Evolutionary conservation across 805 yeast genomes (phyloP).

Genomic region (Candida berthetii): DNA sequence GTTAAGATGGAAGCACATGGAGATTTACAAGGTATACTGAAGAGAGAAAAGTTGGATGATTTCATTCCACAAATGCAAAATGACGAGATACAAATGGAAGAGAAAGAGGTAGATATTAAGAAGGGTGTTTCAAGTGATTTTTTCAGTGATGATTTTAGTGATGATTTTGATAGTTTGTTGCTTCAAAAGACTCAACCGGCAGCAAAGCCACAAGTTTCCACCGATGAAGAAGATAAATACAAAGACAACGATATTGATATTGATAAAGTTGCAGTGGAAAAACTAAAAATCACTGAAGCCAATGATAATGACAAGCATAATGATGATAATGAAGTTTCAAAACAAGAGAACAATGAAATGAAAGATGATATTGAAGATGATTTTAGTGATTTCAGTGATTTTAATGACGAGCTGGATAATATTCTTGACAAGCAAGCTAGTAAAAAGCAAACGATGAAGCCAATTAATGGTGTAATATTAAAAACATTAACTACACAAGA

Average conservation of each 20-base stretch:
- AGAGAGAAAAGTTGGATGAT: too few relatives aligned
- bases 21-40: too few relatives aligned
- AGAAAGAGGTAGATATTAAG: background rate
- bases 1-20: too few relatives aligned
- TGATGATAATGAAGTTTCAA: background rate
- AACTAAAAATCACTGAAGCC: background rate
- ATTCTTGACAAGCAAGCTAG: background rate
- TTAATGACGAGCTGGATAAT: slow-evolving; percentile 5
- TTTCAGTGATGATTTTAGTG: slow-evolving; percentile 19
- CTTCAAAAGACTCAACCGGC: slow-evolving; percentile 2
- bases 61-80: too few relatives aligned
- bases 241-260: slow-evolving; percentile 11
- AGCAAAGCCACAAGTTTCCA: slow-evolving; percentile 1
- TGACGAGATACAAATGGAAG: slow-evolving; percentile 7
- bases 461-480: background rate
- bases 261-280: background rate
- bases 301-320: background rate
- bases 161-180: slow-evolving; percentile 13
- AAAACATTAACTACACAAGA: slow-evolving; percentile 14
- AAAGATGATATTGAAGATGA: background rate
- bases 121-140: slow-evolving; percentile 15
- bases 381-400: slow-evolving; percentile 12
- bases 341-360: background rate
- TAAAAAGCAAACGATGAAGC: background rate
- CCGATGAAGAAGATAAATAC: background rate